These are phyloP conservation scores for Phytophthora brassicae DNA, from an alignment of 352 stramenopile species.

Conservation along the genomic window DNA sequence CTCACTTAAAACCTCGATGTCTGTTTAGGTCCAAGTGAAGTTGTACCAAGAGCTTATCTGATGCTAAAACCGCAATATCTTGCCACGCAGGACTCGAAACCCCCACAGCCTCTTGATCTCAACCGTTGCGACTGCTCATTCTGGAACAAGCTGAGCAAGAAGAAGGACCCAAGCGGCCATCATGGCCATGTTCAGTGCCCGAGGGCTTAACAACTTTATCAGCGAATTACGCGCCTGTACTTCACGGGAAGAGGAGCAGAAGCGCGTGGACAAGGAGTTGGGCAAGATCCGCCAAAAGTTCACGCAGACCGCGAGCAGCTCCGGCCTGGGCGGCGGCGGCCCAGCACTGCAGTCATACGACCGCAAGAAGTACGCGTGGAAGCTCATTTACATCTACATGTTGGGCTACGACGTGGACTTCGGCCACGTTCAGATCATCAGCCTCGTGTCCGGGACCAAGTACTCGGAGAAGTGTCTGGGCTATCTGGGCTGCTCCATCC, in stretches of 20 bases:
- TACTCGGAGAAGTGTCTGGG: slow-evolving; percentile 95
- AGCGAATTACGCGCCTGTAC: slow-evolving; percentile 71
- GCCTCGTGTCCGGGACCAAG: slow-evolving; percentile 93
- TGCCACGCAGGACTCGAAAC: slow-evolving; percentile 14
- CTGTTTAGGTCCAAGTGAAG: not conserved
- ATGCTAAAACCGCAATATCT: not conserved
- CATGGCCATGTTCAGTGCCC: slow-evolving; percentile 82
- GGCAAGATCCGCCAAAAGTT: slow-evolving; percentile 98
- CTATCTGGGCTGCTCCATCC: slow-evolving; percentile 95
- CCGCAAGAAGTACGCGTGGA: slow-evolving; percentile 99
- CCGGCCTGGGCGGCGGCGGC: slow-evolving; percentile 21
- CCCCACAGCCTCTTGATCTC: slow-evolving; percentile 2
- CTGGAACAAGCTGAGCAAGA: slow-evolving; percentile 12
- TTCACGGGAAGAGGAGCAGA: slow-evolving; percentile 93
- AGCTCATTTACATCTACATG: slow-evolving; percentile 99
- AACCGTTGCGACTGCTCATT: slow-evolving; percentile 16
- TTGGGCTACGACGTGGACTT: slow-evolving; percentile 99
- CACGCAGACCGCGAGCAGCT: slow-evolving; percentile 54
- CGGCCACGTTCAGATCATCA: slow-evolving; percentile 97
- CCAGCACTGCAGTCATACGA: slow-evolving; percentile 93
- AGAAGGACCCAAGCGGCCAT: not conserved
- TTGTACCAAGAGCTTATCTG: too few species aligned
- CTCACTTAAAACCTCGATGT: slow-evolving; percentile 10
- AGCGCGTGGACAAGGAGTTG: slow-evolving; percentile 97
- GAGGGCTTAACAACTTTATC: slow-evolving; percentile 85